Evolutionary conservation across 116 monocot genomes (phyloP).

Genomic region (Phalaenopsis hybrid): DNA sequence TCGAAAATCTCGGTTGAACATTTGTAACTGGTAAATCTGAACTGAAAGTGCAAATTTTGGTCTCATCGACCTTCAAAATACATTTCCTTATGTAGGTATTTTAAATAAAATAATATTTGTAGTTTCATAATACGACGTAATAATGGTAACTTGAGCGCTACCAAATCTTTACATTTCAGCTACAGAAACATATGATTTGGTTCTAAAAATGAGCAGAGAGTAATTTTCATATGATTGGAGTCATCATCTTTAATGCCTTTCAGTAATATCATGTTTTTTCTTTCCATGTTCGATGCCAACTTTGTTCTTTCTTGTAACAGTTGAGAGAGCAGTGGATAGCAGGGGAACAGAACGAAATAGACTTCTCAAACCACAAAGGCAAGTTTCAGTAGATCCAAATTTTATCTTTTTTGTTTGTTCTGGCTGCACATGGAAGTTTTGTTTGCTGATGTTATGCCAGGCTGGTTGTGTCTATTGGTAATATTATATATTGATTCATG

Average conservation of each 20-base stretch:
- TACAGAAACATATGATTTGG: background rate
- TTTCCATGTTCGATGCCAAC: background rate
- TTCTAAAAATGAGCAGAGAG: background rate
- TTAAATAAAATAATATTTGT: too few relatives aligned
- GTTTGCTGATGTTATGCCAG: background rate
- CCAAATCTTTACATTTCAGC: background rate
- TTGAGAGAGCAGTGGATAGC: conserved; percentile 24
- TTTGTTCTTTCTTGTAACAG: conserved; percentile 9
- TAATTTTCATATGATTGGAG: background rate
- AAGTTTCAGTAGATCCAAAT: conserved; percentile 3
- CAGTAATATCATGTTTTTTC: background rate
- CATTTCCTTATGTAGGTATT: too few relatives aligned
- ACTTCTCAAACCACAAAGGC: background rate
- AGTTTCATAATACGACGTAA: background rate
- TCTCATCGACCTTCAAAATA: too few relatives aligned
- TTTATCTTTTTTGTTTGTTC: background rate
- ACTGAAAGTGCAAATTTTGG: too few relatives aligned
- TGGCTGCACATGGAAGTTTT: background rate
- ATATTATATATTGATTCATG: background rate
- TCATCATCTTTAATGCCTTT: background rate
- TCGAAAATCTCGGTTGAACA: too few relatives aligned
- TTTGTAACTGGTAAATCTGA: too few relatives aligned
- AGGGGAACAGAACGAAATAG: conserved; percentile 14
- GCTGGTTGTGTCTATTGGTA: too few relatives aligned
- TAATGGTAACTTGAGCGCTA: background rate